These are phyloP conservation scores for Kodamaea sagamina DNA, from an alignment of 805 yeast species.

Conservation along the genomic window DNA sequence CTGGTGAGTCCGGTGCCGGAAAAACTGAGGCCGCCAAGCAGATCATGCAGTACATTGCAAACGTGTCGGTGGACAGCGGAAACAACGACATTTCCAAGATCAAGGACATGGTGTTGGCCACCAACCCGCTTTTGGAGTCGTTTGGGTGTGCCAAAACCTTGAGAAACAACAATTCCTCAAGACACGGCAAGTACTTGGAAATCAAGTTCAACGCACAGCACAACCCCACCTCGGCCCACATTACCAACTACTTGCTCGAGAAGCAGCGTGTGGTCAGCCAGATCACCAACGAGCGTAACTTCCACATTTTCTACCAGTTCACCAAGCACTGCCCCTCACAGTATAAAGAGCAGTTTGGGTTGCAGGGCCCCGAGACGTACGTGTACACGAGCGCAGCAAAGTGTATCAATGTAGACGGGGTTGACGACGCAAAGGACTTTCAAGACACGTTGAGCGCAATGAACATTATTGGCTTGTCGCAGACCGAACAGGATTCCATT, in stretches of 20 bases:
- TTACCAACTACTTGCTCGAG: slow-evolving; percentile 90
- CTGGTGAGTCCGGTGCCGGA: slow-evolving; percentile 98
- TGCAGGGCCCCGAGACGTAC: slow-evolving; percentile 93
- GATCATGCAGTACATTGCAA: slow-evolving; percentile 95
- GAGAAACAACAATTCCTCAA: slow-evolving; percentile 83
- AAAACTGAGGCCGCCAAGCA: slow-evolving; percentile 97
- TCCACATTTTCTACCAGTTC: slow-evolving; percentile 95
- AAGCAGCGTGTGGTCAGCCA: slow-evolving; percentile 98
- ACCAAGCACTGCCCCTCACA: slow-evolving; percentile 86
- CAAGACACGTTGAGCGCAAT: slow-evolving; percentile 82
- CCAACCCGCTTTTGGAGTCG: slow-evolving; percentile 87
- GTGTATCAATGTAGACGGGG: slow-evolving; percentile 82
- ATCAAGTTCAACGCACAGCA: slow-evolving; percentile 72
- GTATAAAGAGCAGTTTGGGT: slow-evolving; percentile 82
- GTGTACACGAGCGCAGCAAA: slow-evolving; percentile 83
- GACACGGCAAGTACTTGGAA: slow-evolving; percentile 93
- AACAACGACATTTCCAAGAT: slow-evolving; percentile 76
- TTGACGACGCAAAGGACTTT: slow-evolving; percentile 81
- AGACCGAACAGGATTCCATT: slow-evolving; percentile 85
- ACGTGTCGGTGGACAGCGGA: slow-evolving; percentile 69
- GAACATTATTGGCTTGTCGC: slow-evolving; percentile 80
- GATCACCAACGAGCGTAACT: slow-evolving; percentile 87
- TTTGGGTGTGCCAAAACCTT: slow-evolving; percentile 94
- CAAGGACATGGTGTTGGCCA: slow-evolving; percentile 97
- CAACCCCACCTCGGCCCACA: slow-evolving; percentile 93